Base-by-base conservation (phyloP, 306 rosid genomes). In the Dalbergia cultrata region DNA sequence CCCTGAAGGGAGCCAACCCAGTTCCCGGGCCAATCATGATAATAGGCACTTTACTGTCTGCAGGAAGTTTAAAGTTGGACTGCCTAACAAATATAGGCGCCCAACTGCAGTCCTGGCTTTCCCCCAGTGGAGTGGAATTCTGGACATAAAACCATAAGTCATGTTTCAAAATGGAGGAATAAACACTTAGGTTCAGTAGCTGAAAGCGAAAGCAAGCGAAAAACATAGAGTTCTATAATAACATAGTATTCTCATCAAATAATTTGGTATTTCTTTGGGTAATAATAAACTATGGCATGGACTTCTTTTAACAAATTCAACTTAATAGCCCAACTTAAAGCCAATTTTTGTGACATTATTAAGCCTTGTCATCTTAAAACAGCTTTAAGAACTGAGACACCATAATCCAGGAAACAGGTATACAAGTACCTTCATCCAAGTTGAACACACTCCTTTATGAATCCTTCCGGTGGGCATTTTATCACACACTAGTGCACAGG, bases 1-100 rank as follows among this genome's bases (percentile, higher is more conserved):
- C 99, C 90, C 99, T 89, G 94, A 96, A 96, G 80, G 99, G 99
- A 86, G 99, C 99, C 79, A 96, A 90, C 65, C 99, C 99, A 69
- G 99, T 96, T 44, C 99, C 99, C 67, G 99, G 99, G 71, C 99
- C 99, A 79, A 96, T 90, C 99, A 96, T 93, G 81, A 96, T 86
- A 75, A 96, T 64, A 13, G 99, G 99, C 82, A 93, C 90, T 85
- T 80, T 88, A 77, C 74, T 75, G 84, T 93, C 97, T 11, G 90
- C 73, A 34, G 99, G 99, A 74, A 96, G 97, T 84, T 84, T 92
- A 84, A 96, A 96, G 88, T 89, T 96, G 47, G 99, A 96, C 81
- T 90, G 97, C 90, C 99, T 90, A 77, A 96, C 95, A 78, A 90
- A 96, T 79, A 92, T 80, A 19, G 98, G 98, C 56, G 97, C 98